A percentile compares a stretch with the other conserved stretches of the same genome.
Evolutionary conservation across 2,329 filamentous ascomycete species (phyloP).

Genomic region (Coniochaeta ligniaria): DNA sequence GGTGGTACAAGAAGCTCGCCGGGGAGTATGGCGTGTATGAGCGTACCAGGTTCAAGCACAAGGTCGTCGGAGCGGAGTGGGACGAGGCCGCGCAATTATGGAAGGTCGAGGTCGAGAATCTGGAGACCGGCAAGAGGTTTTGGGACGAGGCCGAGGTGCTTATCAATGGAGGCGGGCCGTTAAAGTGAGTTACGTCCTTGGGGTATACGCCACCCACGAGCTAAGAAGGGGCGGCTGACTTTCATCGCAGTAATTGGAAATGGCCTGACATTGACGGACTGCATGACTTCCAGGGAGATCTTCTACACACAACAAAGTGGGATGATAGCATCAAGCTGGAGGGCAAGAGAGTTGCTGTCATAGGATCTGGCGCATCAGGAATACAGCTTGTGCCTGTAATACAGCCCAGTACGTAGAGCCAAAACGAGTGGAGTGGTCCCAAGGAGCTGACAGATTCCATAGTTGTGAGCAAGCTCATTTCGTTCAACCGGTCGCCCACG

Average conservation of each 20-base stretch:
- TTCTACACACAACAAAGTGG: slow-evolving; percentile 1
- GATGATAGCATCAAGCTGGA: background rate
- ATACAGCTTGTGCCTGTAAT: background rate
- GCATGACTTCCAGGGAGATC: slow-evolving; percentile 1
- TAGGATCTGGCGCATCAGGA: background rate
- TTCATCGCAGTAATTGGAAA: background rate
- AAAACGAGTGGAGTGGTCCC: too few relatives aligned
- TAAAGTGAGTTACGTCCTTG: slow-evolving; percentile 4
- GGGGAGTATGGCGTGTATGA: slow-evolving; percentile 6
- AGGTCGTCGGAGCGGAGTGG: slow-evolving; percentile 1
- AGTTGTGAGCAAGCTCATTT: background rate
- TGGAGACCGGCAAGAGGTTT: background rate
- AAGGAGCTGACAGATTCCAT: background rate
- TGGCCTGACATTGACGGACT: slow-evolving; percentile 5
- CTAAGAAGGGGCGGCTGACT: background rate
- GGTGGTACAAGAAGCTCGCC: background rate
- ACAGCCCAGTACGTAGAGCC: background rate
- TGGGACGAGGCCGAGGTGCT: slow-evolving; percentile 4
- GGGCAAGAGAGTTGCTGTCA: background rate
- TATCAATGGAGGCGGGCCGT: slow-evolving; percentile 2
- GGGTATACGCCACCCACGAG: too few relatives aligned
- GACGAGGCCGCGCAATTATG: background rate
- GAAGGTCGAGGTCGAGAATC: slow-evolving; percentile 4
- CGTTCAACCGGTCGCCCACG: background rate
- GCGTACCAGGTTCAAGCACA: slow-evolving; percentile 5